phyloP scores from a whole-genome alignment of 2,329 filamentous ascomycete species.

The Fusarium piperis region DNA sequence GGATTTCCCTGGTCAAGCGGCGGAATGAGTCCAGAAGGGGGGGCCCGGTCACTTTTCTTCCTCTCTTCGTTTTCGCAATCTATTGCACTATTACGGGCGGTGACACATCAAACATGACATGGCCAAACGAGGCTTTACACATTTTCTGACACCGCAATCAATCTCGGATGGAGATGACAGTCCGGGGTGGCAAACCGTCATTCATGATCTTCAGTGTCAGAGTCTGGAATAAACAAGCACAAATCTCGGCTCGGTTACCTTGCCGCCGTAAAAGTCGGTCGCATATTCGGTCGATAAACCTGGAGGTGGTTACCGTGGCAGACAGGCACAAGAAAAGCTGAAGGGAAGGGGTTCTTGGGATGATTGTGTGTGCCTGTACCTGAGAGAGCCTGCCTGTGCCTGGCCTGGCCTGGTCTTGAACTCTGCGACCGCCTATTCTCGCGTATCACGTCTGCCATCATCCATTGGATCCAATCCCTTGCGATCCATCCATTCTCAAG shows the following conservation, averaged over 20 bases:
- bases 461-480: conserved; percentile 3
- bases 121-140: not conserved
- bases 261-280: conserved; percentile 22
- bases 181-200: conserved; percentile 9
- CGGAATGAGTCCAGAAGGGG: not conserved
- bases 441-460: conserved; percentile 17
- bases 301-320: conserved; percentile 11
- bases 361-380: not conserved
- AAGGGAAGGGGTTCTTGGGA: conserved; percentile 18
- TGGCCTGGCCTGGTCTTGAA: conserved; percentile 10
- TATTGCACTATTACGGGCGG: not conserved
- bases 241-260: not conserved
- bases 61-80: not conserved
- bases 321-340: not conserved
- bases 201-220: conserved; percentile 18
- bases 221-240: conserved; percentile 4
- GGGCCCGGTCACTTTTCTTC: not conserved
- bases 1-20: conserved; percentile 2
- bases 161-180: conserved; percentile 30
- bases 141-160: conserved; percentile 4
- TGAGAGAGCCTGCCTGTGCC: not conserved
- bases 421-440: conserved; percentile 24
- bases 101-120: conserved; percentile 27
- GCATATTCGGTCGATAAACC: conserved; percentile 11
- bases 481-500: conserved; percentile 4